Base-by-base conservation (phyloP, 129 eudicot genomes). In the Pulicaria dysenterica region DNA sequence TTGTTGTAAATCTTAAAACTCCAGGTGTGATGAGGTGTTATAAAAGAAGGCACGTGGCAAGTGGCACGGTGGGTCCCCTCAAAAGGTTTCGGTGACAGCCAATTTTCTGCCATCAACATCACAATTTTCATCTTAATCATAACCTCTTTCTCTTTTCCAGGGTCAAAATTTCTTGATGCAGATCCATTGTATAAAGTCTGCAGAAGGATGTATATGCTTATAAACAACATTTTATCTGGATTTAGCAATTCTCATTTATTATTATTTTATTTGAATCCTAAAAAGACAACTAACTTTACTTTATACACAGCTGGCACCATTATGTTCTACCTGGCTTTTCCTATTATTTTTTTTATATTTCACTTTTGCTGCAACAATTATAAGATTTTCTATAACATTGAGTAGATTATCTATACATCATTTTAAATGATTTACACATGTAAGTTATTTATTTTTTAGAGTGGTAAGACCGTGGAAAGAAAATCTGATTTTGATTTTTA, bases 281-380 rank as follows among this genome's bases (percentile, higher is more conserved):
- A 37, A 66, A 76, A 56, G 59, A 75, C 59, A 75, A 42, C 16
- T 40, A 65, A 41, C 34, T 66, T 44, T 55, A 45, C 56, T 56
- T 37, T 55, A 12, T 65, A 75, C 58, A 56, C 80, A 75, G 67
- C 73, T 75, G 73, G 59, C 80, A 75, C 72, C 66, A 8, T 58
- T 62, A 62, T 63, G 51, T 42, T 50, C 72, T 61, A 73, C 70
- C 68, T 17, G 53, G 38, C 56, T 24, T 17, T 67, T 67, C 17
- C 16, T 34, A 34, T 49, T 47, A 13, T 3, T 67, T 6, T 4
- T 1, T 34, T 6, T 55, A 16, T 55, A 55, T 34, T 37, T 58
- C 43, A 31, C 44, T 58, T 36, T 58, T 57, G 1, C 1, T 17
- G 17, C 12, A 53, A 7, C 60, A 55, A 16, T 55, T 19, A 7